These are phyloP conservation scores for Trichoderma afroharzianum DNA, from an alignment of 2,329 filamentous ascomycete genomes.

Conservation along the genomic window DNA sequence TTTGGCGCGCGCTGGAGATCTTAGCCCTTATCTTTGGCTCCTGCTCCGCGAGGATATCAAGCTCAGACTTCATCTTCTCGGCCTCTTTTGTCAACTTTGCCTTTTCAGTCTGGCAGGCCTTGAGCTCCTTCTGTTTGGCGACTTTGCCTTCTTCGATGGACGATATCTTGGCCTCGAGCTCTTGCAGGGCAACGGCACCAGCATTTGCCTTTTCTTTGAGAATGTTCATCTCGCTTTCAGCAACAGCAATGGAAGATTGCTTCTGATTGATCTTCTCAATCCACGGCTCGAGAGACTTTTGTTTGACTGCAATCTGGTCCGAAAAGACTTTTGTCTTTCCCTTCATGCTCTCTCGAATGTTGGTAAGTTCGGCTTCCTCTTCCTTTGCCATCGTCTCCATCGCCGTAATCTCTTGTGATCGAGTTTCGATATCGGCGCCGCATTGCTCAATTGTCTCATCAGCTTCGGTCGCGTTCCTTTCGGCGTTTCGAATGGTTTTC, in stretches of 20 bases:
- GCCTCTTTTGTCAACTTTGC: conserved; percentile 70
- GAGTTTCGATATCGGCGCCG: conserved; percentile 71
- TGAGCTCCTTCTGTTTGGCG: conserved; percentile 69
- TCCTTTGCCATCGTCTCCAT: conserved; percentile 72
- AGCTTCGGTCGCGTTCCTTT: conserved; percentile 70
- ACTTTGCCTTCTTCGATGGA: conserved; percentile 67
- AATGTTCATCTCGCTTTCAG: conserved; percentile 91
- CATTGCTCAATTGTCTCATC: conserved; percentile 76
- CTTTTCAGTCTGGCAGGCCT: conserved; percentile 71
- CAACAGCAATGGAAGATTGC: conserved; percentile 87
- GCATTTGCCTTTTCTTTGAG: conserved; percentile 85
- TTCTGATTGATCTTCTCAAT: conserved; percentile 96
- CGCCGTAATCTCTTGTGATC: conserved; percentile 67
- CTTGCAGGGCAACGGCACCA: conserved; percentile 77
- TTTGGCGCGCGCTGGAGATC: conserved; percentile 85
- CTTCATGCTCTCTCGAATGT: conserved; percentile 83
- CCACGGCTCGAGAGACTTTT: conserved; percentile 95
- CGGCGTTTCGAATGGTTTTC: conserved; percentile 76
- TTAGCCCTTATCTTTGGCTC: conserved; percentile 81
- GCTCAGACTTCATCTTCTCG: conserved; percentile 65
- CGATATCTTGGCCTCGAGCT: conserved; percentile 75
- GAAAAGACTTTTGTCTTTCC: conserved; percentile 95
- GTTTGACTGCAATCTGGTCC: conserved; percentile 85
- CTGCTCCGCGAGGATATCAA: conserved; percentile 67
- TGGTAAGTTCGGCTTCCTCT: conserved; percentile 77